phyloP scores from a whole-genome alignment of 768 basidiomycete species.

The Filobasidium floriforme region DNA sequence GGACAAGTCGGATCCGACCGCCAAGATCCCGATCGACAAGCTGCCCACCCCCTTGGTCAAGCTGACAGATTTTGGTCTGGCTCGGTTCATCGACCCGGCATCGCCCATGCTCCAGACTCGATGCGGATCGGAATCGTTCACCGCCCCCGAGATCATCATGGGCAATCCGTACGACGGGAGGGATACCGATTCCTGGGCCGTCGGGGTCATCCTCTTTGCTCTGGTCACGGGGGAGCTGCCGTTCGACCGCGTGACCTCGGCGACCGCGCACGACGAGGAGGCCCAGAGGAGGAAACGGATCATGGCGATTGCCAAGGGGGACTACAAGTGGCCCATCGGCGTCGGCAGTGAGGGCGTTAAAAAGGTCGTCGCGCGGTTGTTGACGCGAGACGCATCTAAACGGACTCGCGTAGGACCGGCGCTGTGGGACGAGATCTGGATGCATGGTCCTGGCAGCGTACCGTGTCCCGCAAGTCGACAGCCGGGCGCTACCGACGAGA shows the following conservation, averaged over 20 bases:
- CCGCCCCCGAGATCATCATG: constrained; percentile 52
- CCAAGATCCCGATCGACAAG: constrained; percentile 27
- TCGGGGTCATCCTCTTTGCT: constrained; percentile 78
- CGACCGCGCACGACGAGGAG: constrained; percentile 42
- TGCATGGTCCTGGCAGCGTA: constrained; percentile 41
- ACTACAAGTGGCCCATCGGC: constrained; percentile 62
- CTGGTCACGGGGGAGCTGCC: constrained; percentile 64
- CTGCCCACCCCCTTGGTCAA: constrained; percentile 59
- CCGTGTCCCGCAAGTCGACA: constrained; percentile 6
- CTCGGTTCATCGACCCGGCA: constrained; percentile 66
- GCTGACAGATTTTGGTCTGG: constrained; percentile 82
- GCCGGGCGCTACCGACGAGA: constrained; percentile 1
- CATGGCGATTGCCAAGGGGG: constrained; percentile 70
- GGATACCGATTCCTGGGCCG: constrained; percentile 81
- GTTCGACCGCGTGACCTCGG: constrained; percentile 50
- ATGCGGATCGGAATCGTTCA: constrained; percentile 82
- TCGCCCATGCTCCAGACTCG: constrained; percentile 63
- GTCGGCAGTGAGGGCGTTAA: constrained; percentile 37
- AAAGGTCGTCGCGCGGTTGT: constrained; percentile 55
- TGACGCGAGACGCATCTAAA: constrained; percentile 60
- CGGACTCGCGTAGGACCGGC: constrained; percentile 56
- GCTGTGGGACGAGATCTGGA: constrained; percentile 56
- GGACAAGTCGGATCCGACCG: constrained; percentile 44
- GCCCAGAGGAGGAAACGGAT: constrained; percentile 49
- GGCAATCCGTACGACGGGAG: constrained; percentile 68